A percentile compares a stretch with the other conserved stretches of the same genome.
These are phyloP conservation scores for Rubroboletus satanas DNA, from an alignment of 768 basidiomycete species.

Conservation along the genomic window DNA sequence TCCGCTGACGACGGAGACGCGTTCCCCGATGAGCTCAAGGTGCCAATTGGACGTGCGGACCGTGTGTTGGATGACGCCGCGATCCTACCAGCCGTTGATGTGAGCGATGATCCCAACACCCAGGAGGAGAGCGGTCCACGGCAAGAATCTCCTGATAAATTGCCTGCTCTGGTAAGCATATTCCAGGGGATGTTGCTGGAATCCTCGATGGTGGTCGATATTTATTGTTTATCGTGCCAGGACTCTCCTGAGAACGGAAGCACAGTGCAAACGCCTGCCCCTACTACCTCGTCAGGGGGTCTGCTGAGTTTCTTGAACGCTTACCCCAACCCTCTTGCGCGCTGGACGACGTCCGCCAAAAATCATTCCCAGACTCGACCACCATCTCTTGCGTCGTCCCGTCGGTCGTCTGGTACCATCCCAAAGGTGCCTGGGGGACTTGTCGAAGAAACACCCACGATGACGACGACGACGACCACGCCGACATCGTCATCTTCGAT, in stretches of 20 bases:
- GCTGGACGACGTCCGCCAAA: slow-evolving; percentile 41
- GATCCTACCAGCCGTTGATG: slow-evolving; percentile 6
- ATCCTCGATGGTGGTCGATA: not conserved
- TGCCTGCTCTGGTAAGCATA: slow-evolving; percentile 20
- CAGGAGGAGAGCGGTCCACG: slow-evolving; percentile 17
- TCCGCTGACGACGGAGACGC: slow-evolving; percentile 53
- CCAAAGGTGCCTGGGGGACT: slow-evolving; percentile 39
- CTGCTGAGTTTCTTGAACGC: slow-evolving; percentile 58
- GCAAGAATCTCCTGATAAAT: slow-evolving; percentile 20
- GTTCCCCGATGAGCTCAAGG: slow-evolving; percentile 57
- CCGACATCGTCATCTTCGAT: slow-evolving; percentile 1
- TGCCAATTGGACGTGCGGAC: slow-evolving; percentile 58
- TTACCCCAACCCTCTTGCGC: slow-evolving; percentile 55
- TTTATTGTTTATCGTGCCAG: slow-evolving; percentile 8
- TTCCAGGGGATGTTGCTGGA: not conserved
- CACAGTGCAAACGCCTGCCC: slow-evolving; percentile 14
- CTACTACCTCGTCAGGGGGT: slow-evolving; percentile 34
- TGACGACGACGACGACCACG: slow-evolving; percentile 1
- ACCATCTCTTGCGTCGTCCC: slow-evolving; percentile 21
- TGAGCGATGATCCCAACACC: slow-evolving; percentile 14
- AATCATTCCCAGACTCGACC: slow-evolving; percentile 15
- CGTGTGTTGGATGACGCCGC: slow-evolving; percentile 47
- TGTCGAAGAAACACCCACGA: not conserved
- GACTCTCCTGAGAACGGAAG: slow-evolving; percentile 26
- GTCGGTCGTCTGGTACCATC: slow-evolving; percentile 21